Conservation (phyloP, 441 rosid genomes). For the Euphorbia schlechtendalii region DNA sequence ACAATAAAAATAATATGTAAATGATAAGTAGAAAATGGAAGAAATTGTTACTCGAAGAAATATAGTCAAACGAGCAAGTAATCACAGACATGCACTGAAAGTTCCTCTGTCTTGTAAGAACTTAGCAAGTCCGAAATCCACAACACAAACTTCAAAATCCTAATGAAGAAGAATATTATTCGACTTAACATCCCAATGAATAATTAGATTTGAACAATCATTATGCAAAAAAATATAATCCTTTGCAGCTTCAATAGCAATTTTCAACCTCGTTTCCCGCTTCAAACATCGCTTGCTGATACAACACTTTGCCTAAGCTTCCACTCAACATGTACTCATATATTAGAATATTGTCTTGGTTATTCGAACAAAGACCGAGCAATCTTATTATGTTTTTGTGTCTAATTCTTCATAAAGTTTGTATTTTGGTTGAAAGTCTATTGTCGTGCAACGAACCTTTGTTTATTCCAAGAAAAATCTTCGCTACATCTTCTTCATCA, state of each 20-base stretch:
- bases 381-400: constrained; percentile 65
- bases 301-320: constrained; percentile 68
- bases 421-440: constrained; percentile 67
- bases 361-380: constrained; percentile 56
- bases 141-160: constrained; percentile 76
- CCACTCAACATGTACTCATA: constrained; percentile 80
- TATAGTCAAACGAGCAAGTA: constrained; percentile 77
- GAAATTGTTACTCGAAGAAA: constrained; percentile 56
- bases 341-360: constrained; percentile 56
- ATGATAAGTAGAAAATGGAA: background rate
- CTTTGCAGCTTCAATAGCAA: constrained; percentile 64
- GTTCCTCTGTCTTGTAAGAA: constrained; percentile 55
- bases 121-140: constrained; percentile 84
- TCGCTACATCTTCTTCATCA: constrained; percentile 78
- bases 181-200: constrained; percentile 73
- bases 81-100: constrained; percentile 77
- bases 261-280: constrained; percentile 66
- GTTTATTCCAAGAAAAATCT: constrained; percentile 49
- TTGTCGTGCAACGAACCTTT: constrained; percentile 69
- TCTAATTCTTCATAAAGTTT: constrained; percentile 64
- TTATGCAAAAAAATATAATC: constrained; percentile 76
- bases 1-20: too few species aligned
- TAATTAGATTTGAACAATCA: constrained; percentile 57
- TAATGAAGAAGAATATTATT: constrained; percentile 68
- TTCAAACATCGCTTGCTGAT: constrained; percentile 49